These are phyloP conservation scores for Magnolia sinica DNA, from an alignment of 164 flowering plant species.

Conservation along the genomic window DNA sequence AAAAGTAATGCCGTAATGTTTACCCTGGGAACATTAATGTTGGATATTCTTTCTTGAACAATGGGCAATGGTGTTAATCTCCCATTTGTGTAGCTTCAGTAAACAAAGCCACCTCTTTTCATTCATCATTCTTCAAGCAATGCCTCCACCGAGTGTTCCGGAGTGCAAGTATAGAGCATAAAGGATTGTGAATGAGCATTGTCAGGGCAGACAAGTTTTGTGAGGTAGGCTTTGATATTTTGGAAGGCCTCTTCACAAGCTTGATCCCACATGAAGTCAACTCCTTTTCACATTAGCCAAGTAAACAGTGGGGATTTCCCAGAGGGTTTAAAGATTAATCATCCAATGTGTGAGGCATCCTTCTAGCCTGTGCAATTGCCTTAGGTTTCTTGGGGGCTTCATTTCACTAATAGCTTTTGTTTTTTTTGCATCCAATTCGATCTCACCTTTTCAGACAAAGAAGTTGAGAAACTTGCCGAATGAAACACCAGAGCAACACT, in stretches of 20 bases:
- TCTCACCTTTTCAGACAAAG: not conserved
- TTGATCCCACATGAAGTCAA: not conserved
- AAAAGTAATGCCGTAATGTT: too few species aligned
- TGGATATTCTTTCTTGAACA: too few species aligned
- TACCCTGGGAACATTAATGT: too few species aligned
- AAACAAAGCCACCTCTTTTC: too few species aligned
- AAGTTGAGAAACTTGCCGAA: not conserved
- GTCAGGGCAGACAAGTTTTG: too few species aligned
- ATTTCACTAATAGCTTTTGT: not conserved
- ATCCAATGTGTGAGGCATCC: not conserved
- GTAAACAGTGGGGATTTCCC: not conserved
- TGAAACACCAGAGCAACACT: not conserved
- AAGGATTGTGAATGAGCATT: too few species aligned
- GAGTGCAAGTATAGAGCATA: too few species aligned
- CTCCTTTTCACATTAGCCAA: not conserved
- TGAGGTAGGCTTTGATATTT: not conserved
- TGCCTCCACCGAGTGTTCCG: too few species aligned
- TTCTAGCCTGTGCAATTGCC: not conserved
- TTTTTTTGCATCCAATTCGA: not conserved
- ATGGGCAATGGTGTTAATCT: too few species aligned
- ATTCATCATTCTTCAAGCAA: too few species aligned
- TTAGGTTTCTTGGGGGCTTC: not conserved
- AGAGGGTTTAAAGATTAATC: not conserved
- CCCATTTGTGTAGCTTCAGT: too few species aligned
- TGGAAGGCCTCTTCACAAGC: not conserved